A percentile compares a stretch with the other conserved stretches of the same genome.
phyloP scores from a whole-genome alignment of 805 yeast species.

The Starmerella apicola region DNA sequence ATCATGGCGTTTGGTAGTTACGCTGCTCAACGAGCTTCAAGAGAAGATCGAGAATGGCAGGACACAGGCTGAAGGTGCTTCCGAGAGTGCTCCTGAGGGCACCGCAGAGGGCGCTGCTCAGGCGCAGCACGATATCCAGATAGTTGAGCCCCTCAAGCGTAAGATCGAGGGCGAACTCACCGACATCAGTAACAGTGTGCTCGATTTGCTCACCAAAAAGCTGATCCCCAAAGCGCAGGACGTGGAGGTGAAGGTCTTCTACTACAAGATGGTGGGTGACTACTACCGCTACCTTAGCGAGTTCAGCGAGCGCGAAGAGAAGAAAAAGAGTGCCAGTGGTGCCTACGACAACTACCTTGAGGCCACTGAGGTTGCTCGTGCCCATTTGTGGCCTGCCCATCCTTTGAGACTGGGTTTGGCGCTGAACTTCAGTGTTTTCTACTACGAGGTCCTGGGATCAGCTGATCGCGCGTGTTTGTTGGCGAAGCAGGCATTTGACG shows the following conservation, averaged over 20 bases:
- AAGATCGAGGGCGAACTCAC: slow-evolving; percentile 88
- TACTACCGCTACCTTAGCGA: slow-evolving; percentile 98
- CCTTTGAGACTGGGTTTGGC: slow-evolving; percentile 98
- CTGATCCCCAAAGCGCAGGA: slow-evolving; percentile 88
- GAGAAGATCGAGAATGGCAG: slow-evolving; percentile 50
- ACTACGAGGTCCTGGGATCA: slow-evolving; percentile 94
- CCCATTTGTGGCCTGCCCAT: slow-evolving; percentile 95
- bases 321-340: slow-evolving; percentile 82
- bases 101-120: slow-evolving; percentile 1
- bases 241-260: slow-evolving; percentile 96
- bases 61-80: not conserved
- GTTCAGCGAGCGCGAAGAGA: slow-evolving; percentile 81
- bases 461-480: slow-evolving; percentile 98
- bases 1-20: slow-evolving; percentile 96
- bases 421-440: slow-evolving; percentile 92
- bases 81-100: not conserved
- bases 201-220: slow-evolving; percentile 75
- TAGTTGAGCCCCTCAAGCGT: slow-evolving; percentile 87
- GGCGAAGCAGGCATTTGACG: slow-evolving; percentile 98
- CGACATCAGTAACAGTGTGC: slow-evolving; percentile 86
- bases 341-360: slow-evolving; percentile 90
- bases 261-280: slow-evolving; percentile 99
- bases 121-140: slow-evolving; percentile 52
- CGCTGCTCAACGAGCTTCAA: slow-evolving; percentile 74
- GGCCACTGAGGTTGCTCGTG: slow-evolving; percentile 93